These are phyloP conservation scores for Diaporthe ampelina DNA, from an alignment of 2,329 filamentous ascomycete genomes.

Conservation along the genomic window DNA sequence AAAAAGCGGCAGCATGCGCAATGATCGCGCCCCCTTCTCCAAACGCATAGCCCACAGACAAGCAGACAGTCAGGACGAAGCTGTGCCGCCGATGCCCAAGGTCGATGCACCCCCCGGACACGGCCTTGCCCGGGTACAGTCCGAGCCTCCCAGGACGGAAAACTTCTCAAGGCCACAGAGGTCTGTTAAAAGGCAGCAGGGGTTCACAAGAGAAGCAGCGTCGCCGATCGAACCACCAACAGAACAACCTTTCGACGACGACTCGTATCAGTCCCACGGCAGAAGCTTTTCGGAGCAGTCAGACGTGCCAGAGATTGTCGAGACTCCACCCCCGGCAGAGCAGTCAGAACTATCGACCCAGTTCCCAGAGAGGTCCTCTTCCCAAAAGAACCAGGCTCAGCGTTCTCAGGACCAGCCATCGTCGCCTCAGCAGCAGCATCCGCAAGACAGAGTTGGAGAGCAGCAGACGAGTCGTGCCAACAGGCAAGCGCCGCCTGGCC, in stretches of 20 bases:
- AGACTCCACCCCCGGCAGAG: constrained; percentile 67
- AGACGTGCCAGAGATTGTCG: constrained; percentile 72
- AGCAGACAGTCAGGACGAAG: constrained; percentile 70
- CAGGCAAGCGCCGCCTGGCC: constrained; percentile 46
- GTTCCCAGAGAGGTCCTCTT: constrained; percentile 69
- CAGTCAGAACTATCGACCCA: constrained; percentile 53
- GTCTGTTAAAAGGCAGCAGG: constrained; percentile 62
- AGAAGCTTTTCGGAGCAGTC: constrained; percentile 51
- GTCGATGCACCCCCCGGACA: constrained; percentile 64
- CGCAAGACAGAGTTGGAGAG: constrained; percentile 45
- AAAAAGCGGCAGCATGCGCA: constrained; percentile 85
- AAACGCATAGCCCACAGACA: constrained; percentile 77
- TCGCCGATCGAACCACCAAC: constrained; percentile 39
- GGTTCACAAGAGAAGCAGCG: constrained; percentile 61
- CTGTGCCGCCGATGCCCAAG: constrained; percentile 55
- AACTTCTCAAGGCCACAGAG: constrained; percentile 74
- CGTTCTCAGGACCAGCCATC: constrained; percentile 55
- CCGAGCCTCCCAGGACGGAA: constrained; percentile 73
- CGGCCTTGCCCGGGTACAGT: constrained; percentile 73
- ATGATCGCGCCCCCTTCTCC: constrained; percentile 81
- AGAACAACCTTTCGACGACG: constrained; percentile 21
- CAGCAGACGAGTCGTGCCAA: constrained; percentile 50
- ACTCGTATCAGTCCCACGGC: constrained; percentile 45
- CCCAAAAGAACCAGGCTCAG: constrained; percentile 58
- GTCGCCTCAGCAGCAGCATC: constrained; percentile 39